phyloP scores from a whole-genome alignment of 2,329 filamentous ascomycete genomes.

The Neonectria magnoliae region DNA sequence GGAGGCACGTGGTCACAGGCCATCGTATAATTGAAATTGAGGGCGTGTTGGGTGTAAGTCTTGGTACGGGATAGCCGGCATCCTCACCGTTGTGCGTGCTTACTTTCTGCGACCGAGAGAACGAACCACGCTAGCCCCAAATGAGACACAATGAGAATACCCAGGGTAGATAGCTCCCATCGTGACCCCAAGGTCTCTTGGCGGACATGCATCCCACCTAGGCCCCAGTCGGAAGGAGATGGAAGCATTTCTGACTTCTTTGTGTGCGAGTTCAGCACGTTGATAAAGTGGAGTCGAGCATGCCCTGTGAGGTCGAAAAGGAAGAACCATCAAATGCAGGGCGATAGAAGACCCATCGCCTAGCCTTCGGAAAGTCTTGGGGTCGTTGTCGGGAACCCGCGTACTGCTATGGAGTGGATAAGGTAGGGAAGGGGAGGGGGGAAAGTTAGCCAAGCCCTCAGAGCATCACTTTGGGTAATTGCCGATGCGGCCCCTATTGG shows the following conservation, averaged over 20 bases:
- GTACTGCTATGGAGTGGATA: background rate
- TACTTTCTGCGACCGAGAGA: slow-evolving; percentile 29
- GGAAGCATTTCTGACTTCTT: slow-evolving; percentile 1
- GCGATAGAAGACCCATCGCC: background rate
- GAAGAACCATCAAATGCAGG: background rate
- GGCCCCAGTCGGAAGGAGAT: slow-evolving; percentile 11
- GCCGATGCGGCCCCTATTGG: slow-evolving; percentile 13
- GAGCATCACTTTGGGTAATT: slow-evolving; percentile 20
- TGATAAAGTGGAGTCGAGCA: background rate
- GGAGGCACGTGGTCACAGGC: slow-evolving; percentile 38
- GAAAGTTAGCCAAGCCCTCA: background rate
- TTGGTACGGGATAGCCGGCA: slow-evolving; percentile 45
- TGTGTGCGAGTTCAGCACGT: background rate
- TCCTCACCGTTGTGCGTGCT: slow-evolving; percentile 29
- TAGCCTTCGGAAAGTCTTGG: background rate
- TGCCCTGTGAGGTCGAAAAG: background rate
- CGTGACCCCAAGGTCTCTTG: slow-evolving; percentile 16
- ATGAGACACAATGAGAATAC: slow-evolving; percentile 31
- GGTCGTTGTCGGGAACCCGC: background rate
- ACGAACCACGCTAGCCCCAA: slow-evolving; percentile 33
- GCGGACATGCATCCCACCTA: slow-evolving; percentile 16
- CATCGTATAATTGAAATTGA: slow-evolving; percentile 42
- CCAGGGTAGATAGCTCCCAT: slow-evolving; percentile 9
- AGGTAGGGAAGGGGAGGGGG: background rate
- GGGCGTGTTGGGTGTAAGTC: slow-evolving; percentile 40